Conservation (phyloP, 2,329 filamentous ascomycete species). For the Neopestalotiopsis rosae region DNA sequence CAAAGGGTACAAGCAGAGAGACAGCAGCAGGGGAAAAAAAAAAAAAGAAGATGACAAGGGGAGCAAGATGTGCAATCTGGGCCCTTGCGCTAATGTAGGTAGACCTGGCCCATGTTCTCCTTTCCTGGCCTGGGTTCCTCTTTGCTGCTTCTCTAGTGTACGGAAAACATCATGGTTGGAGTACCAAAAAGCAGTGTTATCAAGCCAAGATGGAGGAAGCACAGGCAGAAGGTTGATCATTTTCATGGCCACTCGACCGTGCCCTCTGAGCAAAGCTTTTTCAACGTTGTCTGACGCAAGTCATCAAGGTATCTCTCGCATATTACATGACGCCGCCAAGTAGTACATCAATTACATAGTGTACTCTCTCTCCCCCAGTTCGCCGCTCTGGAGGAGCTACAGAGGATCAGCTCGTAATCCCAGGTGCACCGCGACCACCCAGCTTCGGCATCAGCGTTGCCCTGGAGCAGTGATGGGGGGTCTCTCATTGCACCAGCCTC, state of each 20-base stretch:
- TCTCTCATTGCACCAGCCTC: conserved; percentile 4
- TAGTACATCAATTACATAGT: neutral
- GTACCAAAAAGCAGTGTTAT: neutral
- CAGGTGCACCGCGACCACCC: neutral
- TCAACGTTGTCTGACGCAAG: neutral
- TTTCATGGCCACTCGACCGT: neutral
- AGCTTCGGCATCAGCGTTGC: conserved; percentile 1
- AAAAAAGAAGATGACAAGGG: conserved; percentile 3
- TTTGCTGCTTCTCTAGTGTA: neutral
- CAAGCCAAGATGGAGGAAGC: neutral
- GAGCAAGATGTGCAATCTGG: conserved; percentile 1
- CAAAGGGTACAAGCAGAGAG: neutral
- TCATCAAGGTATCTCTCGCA: neutral
- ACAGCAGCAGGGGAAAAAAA: neutral
- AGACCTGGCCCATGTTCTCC: conserved; percentile 6
- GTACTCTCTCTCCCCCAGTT: neutral
- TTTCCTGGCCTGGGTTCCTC: neutral
- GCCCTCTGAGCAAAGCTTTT: neutral
- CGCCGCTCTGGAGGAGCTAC: neutral
- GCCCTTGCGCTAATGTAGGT: conserved; percentile 8
- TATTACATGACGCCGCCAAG: neutral
- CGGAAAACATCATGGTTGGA: neutral
- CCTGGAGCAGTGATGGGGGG: neutral
- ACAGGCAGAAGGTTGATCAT: neutral
- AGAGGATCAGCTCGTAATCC: conserved; percentile 3